Evolutionary conservation across 139 green algal genomes (phyloP).

Genomic region (Picochlorum sp.): DNA sequence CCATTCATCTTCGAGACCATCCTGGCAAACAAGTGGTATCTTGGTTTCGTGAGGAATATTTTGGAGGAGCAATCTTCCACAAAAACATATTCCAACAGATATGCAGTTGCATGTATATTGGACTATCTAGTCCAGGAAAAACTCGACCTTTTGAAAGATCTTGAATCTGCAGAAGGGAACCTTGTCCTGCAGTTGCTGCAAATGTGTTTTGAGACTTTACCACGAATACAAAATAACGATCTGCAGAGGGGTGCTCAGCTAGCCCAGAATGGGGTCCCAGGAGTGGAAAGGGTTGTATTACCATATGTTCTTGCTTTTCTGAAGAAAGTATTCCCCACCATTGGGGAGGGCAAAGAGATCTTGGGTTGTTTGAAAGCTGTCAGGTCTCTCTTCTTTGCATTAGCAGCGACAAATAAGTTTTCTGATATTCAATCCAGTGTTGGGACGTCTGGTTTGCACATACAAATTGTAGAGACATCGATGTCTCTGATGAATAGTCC

Average conservation of each 20-base stretch:
- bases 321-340: not conserved
- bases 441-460: conserved; percentile 16
- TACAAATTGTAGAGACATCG: conserved; percentile 14
- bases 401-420: conserved; percentile 22
- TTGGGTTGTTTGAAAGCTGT: conserved; percentile 20
- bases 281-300: conserved; percentile 20
- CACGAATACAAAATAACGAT: conserved; percentile 24
- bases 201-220: conserved; percentile 26
- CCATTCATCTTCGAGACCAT: conserved; percentile 42
- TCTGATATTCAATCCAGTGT: conserved; percentile 24
- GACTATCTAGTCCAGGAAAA: conserved; percentile 17
- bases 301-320: conserved; percentile 17
- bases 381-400: conserved; percentile 18
- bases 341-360: not conserved
- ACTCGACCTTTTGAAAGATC: conserved; percentile 49
- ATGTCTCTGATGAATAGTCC: conserved; percentile 15
- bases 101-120: conserved; percentile 20
- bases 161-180: conserved; percentile 27
- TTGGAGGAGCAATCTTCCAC: conserved; percentile 14
- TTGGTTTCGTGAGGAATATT: conserved; percentile 36
- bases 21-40: conserved; percentile 36
- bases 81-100: conserved; percentile 19
- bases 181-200: conserved; percentile 24
- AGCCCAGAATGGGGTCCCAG: conserved; percentile 12
- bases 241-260: conserved; percentile 9